Evolutionary conservation across 768 basidiomycete genomes (phyloP).

Genomic region (Leccinum disarticulatum): DNA sequence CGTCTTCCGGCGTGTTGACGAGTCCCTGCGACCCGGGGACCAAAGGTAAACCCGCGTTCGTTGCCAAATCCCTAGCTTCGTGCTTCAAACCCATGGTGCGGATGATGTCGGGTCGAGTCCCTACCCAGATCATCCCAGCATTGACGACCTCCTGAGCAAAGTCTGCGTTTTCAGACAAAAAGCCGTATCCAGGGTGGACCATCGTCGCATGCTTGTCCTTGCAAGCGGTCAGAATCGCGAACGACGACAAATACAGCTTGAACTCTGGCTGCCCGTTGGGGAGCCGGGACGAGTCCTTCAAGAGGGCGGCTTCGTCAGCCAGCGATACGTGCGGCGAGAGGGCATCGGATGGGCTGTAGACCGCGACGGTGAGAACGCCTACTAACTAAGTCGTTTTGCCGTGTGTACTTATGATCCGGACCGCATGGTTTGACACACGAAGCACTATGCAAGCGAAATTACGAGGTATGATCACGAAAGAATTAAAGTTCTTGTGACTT

Average conservation of each 20-base stretch:
- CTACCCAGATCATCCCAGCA: slow-evolving; percentile 57
- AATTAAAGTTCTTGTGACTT: no score
- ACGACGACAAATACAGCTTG: slow-evolving; percentile 41
- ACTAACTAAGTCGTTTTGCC: slow-evolving; percentile 40
- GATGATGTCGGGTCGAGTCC: slow-evolving; percentile 52
- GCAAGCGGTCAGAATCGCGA: slow-evolving; percentile 44
- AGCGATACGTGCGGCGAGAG: slow-evolving; percentile 56
- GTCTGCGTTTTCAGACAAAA: slow-evolving; percentile 61
- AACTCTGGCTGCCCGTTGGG: slow-evolving; percentile 38
- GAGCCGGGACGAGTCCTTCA: slow-evolving; percentile 22
- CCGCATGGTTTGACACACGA: slow-evolving; percentile 31
- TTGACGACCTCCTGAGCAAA: slow-evolving; percentile 49
- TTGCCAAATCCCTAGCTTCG: slow-evolving; percentile 47
- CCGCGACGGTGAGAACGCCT: slow-evolving; percentile 51
- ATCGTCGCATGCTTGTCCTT: slow-evolving; percentile 43
- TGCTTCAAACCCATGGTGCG: slow-evolving; percentile 62
- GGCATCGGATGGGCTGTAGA: slow-evolving; percentile 61
- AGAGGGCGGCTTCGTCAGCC: slow-evolving; percentile 49
- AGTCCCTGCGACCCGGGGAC: slow-evolving; percentile 59
- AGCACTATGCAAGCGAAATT: no score
- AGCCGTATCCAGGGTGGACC: slow-evolving; percentile 65
- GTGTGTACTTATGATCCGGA: slow-evolving; percentile 54
- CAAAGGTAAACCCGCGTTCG: slow-evolving; percentile 48
- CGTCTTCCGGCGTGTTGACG: slow-evolving; percentile 41
- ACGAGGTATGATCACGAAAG: no score